These are phyloP conservation scores for Grigorovia transvaalensis DNA, from an alignment of 805 yeast species.

Conservation along the genomic window DNA sequence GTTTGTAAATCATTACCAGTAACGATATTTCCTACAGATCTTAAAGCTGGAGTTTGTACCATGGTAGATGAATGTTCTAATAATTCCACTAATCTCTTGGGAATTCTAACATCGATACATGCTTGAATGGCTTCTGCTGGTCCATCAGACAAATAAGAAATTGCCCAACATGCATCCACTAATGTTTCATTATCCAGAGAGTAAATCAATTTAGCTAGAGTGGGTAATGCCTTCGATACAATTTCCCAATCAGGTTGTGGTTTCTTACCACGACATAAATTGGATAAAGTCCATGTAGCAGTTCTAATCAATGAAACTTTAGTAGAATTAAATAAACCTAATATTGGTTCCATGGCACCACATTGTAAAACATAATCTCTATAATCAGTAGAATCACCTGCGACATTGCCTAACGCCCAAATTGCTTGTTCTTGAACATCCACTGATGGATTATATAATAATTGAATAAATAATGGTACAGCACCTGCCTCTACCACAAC, in stretches of 20 bases:
- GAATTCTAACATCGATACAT: slow-evolving; percentile 91
- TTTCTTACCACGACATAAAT: slow-evolving; percentile 89
- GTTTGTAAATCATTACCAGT: slow-evolving; percentile 96
- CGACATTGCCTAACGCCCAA: slow-evolving; percentile 98
- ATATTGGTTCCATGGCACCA: slow-evolving; percentile 83
- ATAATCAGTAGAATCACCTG: slow-evolving; percentile 87
- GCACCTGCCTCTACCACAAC: slow-evolving; percentile 91
- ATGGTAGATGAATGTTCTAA: slow-evolving; percentile 72
- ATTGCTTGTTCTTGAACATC: slow-evolving; percentile 98
- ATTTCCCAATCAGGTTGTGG: slow-evolving; percentile 94
- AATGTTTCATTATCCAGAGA: slow-evolving; percentile 87
- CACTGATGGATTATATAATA: slow-evolving; percentile 67
- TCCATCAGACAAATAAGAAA: slow-evolving; percentile 89
- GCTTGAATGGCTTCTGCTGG: slow-evolving; percentile 90
- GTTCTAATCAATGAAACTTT: slow-evolving; percentile 88
- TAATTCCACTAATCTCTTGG: slow-evolving; percentile 85
- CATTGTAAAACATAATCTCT: slow-evolving; percentile 82
- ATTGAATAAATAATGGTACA: slow-evolving; percentile 78
- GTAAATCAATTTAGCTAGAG: slow-evolving; percentile 81
- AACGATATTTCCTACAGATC: slow-evolving; percentile 96
- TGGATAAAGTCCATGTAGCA: slow-evolving; percentile 96
- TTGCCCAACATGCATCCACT: slow-evolving; percentile 98
- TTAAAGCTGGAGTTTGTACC: slow-evolving; percentile 93
- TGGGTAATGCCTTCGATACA: slow-evolving; percentile 81
- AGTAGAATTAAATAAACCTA: slow-evolving; percentile 65